These are phyloP conservation scores for Mycena sp. DNA, from an alignment of 1,284 basidiomycete genomes.

Conservation along the genomic window DNA sequence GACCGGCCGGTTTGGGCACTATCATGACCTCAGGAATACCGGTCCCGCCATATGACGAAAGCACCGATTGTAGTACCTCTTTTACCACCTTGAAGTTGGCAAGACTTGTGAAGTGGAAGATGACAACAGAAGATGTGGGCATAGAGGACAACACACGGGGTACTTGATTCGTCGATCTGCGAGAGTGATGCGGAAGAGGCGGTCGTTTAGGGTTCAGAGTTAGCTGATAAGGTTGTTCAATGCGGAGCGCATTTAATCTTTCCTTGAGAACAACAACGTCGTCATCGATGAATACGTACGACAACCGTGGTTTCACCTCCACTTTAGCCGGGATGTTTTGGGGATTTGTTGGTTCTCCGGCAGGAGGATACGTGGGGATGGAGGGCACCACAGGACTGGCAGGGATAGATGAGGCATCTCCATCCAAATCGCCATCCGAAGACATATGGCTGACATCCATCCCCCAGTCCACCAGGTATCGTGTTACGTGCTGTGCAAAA, in stretches of 20 bases:
- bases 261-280: slow-evolving; percentile 80
- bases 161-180: slow-evolving; percentile 82
- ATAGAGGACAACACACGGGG: slow-evolving; percentile 49
- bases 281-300: slow-evolving; percentile 91
- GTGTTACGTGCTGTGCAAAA: slow-evolving; percentile 91
- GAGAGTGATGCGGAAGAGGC: slow-evolving; percentile 75
- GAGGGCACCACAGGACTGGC: slow-evolving; percentile 12
- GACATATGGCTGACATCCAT: slow-evolving; percentile 90
- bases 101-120: slow-evolving; percentile 92
- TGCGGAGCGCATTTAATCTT: slow-evolving; percentile 70
- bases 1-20: slow-evolving; percentile 94
- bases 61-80: slow-evolving; percentile 81
- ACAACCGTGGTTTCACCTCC: slow-evolving; percentile 41
- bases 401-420: slow-evolving; percentile 27
- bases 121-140: slow-evolving; percentile 56
- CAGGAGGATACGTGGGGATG: neutral
- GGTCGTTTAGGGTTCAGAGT: slow-evolving; percentile 72
- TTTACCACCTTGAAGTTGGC: slow-evolving; percentile 89
- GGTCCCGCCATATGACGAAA: slow-evolving; percentile 54
- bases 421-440: slow-evolving; percentile 62
- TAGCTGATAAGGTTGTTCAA: slow-evolving; percentile 60
- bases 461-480: slow-evolving; percentile 93
- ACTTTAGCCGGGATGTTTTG: slow-evolving; percentile 31
- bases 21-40: slow-evolving; percentile 87
- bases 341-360: slow-evolving; percentile 3